phyloP scores from a whole-genome alignment of 177 flowering plant species.

The Telopea speciosissima region DNA sequence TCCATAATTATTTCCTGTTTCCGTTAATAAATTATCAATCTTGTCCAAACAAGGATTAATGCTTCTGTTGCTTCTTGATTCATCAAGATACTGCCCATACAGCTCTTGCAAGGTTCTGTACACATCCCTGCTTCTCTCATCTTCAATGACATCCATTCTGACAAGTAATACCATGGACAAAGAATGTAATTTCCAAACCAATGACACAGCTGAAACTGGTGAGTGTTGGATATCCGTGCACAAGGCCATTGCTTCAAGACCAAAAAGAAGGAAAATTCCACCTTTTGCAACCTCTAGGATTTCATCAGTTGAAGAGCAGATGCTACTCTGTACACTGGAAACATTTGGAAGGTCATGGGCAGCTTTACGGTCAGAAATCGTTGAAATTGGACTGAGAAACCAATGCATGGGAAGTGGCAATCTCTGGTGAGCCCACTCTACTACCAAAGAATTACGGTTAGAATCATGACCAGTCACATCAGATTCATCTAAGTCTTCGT shows the following conservation, averaged over 20 bases:
- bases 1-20: conserved; percentile 15
- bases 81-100: conserved; percentile 56
- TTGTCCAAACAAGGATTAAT: conserved; percentile 5
- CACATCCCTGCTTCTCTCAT: conserved; percentile 56
- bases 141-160: conserved; percentile 72
- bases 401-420: conserved; percentile 84
- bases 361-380: conserved; percentile 22
- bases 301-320: conserved; percentile 20
- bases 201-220: conserved; percentile 45
- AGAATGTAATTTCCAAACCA: conserved; percentile 89
- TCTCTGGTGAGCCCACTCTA: conserved; percentile 86
- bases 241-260: conserved; percentile 58
- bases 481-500: conserved; percentile 51
- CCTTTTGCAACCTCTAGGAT: conserved; percentile 45
- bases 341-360: conserved; percentile 11
- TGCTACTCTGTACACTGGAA: conserved; percentile 11
- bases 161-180: conserved; percentile 53
- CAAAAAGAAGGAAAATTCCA: conserved; percentile 79
- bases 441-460: conserved; percentile 24
- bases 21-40: conserved; percentile 13
- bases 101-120: conserved; percentile 59
- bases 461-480: conserved; percentile 12
- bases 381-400: conserved; percentile 83
- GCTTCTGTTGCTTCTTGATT: conserved; percentile 16
- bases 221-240: conserved; percentile 24